These are phyloP conservation scores for Podila epigama DNA, from an alignment of 192 early-diverging fungal genomes.

Conservation along the genomic window DNA sequence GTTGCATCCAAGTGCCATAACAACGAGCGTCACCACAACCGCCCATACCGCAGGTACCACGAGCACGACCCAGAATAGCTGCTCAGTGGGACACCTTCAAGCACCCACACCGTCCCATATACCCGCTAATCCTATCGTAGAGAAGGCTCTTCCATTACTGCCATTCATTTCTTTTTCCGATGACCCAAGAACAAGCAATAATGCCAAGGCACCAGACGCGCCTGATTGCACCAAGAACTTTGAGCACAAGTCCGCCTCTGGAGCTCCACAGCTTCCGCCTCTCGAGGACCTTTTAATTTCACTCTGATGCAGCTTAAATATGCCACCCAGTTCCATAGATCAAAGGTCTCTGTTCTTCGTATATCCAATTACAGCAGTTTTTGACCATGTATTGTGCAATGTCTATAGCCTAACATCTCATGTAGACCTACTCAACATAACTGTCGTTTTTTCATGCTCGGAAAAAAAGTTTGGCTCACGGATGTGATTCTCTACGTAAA, in stretches of 20 bases:
- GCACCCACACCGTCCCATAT: not conserved
- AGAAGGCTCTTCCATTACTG: conserved; percentile 5
- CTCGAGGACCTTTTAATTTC: conserved; percentile 41
- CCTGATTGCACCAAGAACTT: not conserved
- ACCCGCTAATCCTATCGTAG: not conserved
- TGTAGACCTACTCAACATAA: too few relatives aligned
- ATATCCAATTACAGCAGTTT: too few relatives aligned
- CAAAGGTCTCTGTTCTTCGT: too few relatives aligned
- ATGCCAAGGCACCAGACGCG: not conserved
- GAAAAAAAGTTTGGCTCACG: too few relatives aligned
- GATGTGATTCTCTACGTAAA: too few relatives aligned
- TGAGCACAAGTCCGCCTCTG: conserved; percentile 13
- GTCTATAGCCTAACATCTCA: too few relatives aligned
- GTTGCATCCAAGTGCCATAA: not conserved
- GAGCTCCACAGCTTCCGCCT: conserved; percentile 25
- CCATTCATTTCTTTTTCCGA: conserved; percentile 23
- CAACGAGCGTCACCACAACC: not conserved
- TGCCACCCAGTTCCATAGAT: too few relatives aligned
- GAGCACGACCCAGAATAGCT: too few relatives aligned
- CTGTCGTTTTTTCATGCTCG: too few relatives aligned
- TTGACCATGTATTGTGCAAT: too few relatives aligned
- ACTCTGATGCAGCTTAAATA: too few relatives aligned
- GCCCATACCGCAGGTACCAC: too few relatives aligned
- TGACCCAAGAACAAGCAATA: conserved; percentile 4
- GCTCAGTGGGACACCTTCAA: not conserved